Percentiles rank a stretch among this genome's conserved stretches.
These are phyloP conservation scores for Calonectria honghensis DNA, from an alignment of 2,329 filamentous ascomycete species.

Conservation along the genomic window DNA sequence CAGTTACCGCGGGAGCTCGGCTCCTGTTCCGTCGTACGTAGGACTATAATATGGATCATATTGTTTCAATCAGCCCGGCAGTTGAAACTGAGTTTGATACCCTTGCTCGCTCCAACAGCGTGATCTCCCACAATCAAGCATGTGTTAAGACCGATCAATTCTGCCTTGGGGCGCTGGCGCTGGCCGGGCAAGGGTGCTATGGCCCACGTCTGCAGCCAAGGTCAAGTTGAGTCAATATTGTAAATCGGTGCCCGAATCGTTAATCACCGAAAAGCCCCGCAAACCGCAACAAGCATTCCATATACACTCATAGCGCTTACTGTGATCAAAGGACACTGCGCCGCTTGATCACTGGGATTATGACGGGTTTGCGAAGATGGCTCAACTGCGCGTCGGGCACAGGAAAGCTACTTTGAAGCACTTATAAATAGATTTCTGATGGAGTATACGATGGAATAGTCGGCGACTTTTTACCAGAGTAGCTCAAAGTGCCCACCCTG, in stretches of 20 bases:
- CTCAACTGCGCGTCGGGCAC: neutral
- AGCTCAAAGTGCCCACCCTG: neutral
- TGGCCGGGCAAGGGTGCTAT: neutral
- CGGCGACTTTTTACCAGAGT: neutral
- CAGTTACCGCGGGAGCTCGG: neutral
- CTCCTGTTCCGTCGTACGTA: neutral
- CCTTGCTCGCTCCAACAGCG: too few species aligned
- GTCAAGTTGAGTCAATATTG: neutral
- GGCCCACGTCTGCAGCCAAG: neutral
- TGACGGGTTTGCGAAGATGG: fast-evolving
- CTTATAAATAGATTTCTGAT: neutral
- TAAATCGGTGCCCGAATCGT: neutral
- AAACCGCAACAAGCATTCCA: neutral
- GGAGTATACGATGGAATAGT: neutral
- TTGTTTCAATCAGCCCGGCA: neutral
- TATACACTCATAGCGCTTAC: neutral
- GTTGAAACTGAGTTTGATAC: too few species aligned
- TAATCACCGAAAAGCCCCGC: neutral
- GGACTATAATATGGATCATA: too few species aligned
- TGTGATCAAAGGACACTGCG: fast-evolving
- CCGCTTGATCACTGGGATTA: neutral
- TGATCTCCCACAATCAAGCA: neutral
- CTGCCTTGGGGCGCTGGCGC: too few species aligned
- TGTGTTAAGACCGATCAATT: neutral
- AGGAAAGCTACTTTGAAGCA: neutral